phyloP scores from a whole-genome alignment of 352 stramenopile genomes.

The Phytophthora quininea region DNA sequence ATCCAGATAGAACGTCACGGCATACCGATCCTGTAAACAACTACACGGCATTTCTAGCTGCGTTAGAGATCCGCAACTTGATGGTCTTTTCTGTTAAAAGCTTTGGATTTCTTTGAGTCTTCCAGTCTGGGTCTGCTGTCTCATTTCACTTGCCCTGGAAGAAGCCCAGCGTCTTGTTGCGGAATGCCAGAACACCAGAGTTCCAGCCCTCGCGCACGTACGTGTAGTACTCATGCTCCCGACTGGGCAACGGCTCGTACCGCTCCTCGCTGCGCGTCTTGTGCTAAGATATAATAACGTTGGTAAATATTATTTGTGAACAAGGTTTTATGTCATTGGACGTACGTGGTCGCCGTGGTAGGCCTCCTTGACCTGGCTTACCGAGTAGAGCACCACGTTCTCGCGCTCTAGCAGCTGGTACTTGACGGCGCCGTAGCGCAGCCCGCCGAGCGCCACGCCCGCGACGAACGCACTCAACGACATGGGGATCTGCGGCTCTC shows the following conservation, averaged over 20 bases:
- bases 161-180: constrained; percentile 59
- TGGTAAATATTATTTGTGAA: neutral
- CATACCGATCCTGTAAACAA: constrained; percentile 38
- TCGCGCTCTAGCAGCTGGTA: constrained; percentile 76
- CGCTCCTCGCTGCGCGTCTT: constrained; percentile 45
- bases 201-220: constrained; percentile 75
- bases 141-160: constrained; percentile 47
- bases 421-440: constrained; percentile 73
- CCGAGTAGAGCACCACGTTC: constrained; percentile 72
- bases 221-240: constrained; percentile 87
- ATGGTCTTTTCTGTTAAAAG: neutral
- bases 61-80: neutral
- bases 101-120: neutral
- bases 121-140: neutral
- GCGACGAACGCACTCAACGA: constrained; percentile 75
- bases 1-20: constrained; percentile 54
- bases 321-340: neutral
- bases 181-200: constrained; percentile 65
- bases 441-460: constrained; percentile 60
- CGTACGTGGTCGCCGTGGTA: constrained; percentile 49
- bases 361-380: constrained; percentile 64
- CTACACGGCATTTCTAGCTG: neutral
- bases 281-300: constrained; percentile 17
- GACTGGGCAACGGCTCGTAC: constrained; percentile 69
- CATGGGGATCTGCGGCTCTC: constrained; percentile 42